Conservation (phyloP, 78 protist genomes). For the Cavenderia fasciculata region DNA sequence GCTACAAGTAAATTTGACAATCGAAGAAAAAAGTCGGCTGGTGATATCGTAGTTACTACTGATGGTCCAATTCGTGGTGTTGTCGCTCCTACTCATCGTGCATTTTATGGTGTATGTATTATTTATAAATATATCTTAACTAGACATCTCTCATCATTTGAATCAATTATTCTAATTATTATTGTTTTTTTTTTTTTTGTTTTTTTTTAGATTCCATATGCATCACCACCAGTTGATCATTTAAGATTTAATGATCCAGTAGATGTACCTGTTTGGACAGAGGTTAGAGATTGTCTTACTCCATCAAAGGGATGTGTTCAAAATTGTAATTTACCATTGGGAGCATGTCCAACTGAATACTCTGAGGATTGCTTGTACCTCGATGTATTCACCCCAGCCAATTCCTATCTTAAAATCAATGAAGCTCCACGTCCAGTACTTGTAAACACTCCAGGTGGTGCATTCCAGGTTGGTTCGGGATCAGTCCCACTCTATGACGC, state of each 20-base stretch:
- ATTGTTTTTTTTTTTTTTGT: too few species aligned
- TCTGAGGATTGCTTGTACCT: conserved; percentile 84
- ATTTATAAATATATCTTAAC: neutral
- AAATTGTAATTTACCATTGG: neutral
- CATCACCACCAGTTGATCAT: neutral
- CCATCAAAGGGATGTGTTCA: neutral
- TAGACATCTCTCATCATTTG: neutral
- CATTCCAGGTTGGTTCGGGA: conserved; percentile 21
- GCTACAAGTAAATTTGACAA: too few species aligned
- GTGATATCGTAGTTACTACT: too few species aligned
- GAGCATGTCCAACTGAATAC: neutral
- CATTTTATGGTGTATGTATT: conserved; percentile 5
- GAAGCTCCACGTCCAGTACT: too few species aligned
- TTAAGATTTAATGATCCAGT: neutral
- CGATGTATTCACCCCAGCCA: conserved; percentile 73
- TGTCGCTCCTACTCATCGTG: neutral
- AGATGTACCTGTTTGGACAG: neutral
- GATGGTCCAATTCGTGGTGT: conserved; percentile 1
- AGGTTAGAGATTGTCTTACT: neutral
- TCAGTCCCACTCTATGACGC: conserved; percentile 13
- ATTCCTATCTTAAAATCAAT: neutral
- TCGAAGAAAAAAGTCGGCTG: too few species aligned
- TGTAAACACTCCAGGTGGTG: conserved; percentile 4
- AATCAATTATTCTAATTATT: neutral
- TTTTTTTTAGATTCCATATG: neutral